Evolutionary conservation across 2,329 filamentous ascomycete genomes (phyloP).

Genomic region (Colletotrichum noveboracense): DNA sequence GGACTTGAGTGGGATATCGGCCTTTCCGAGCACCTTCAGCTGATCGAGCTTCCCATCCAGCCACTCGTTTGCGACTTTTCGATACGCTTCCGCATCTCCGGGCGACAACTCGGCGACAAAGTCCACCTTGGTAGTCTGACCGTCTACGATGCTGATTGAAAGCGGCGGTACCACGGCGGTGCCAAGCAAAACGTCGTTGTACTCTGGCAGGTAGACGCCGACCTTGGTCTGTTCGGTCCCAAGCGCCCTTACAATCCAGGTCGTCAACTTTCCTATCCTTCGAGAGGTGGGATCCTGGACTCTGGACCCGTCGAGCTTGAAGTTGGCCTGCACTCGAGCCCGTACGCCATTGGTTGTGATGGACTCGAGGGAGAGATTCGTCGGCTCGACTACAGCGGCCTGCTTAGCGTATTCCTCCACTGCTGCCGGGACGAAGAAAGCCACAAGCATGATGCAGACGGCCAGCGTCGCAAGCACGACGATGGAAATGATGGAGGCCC

Average conservation of each 20-base stretch:
- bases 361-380: constrained; percentile 82
- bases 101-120: constrained; percentile 78
- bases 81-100: constrained; percentile 78
- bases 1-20: constrained; percentile 75
- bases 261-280: constrained; percentile 77
- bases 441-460: constrained; percentile 74
- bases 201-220: constrained; percentile 82
- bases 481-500: constrained; percentile 82
- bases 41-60: constrained; percentile 77
- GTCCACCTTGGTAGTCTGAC: constrained; percentile 78
- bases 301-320: constrained; percentile 78
- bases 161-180: constrained; percentile 78
- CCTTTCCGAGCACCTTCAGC: constrained; percentile 75
- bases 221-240: constrained; percentile 77
- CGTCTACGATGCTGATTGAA: constrained; percentile 77
- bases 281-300: constrained; percentile 75
- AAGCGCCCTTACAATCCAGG: constrained; percentile 79
- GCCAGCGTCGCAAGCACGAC: constrained; percentile 65
- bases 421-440: constrained; percentile 80
- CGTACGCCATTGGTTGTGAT: constrained; percentile 80
- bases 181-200: constrained; percentile 78
- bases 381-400: constrained; percentile 82
- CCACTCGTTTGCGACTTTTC: constrained; percentile 86
- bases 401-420: constrained; percentile 87
- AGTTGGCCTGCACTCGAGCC: constrained; percentile 81